Evolutionary conservation across 2,329 filamentous ascomycete species (phyloP).

Genomic region (Calycina marina): DNA sequence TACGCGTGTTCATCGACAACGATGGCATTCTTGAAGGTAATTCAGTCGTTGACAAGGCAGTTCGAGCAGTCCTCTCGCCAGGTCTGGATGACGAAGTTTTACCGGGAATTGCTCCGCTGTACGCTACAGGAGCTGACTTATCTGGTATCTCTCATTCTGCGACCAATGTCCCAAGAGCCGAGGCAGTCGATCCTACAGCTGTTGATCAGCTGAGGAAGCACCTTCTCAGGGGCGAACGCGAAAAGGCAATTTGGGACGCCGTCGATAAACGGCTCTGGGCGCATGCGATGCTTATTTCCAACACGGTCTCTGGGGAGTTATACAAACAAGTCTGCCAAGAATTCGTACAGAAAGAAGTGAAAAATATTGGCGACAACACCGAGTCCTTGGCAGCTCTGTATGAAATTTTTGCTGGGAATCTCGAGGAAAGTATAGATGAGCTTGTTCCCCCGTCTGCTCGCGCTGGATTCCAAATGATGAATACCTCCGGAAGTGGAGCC

Average conservation of each 20-base stretch:
- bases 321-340: slow-evolving; percentile 93
- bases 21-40: slow-evolving; percentile 72
- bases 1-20: slow-evolving; percentile 68
- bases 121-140: slow-evolving; percentile 25
- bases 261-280: slow-evolving; percentile 92
- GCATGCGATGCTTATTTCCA: slow-evolving; percentile 82
- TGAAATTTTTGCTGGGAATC: slow-evolving; percentile 84
- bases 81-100: slow-evolving; percentile 23
- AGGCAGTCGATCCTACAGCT: slow-evolving; percentile 53
- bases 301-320: slow-evolving; percentile 59
- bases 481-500: slow-evolving; percentile 47
- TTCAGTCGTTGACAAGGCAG: slow-evolving; percentile 54
- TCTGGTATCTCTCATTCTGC: slow-evolving; percentile 25
- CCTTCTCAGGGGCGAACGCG: slow-evolving; percentile 67
- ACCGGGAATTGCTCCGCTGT: slow-evolving; percentile 16
- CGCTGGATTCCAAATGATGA: slow-evolving; percentile 82
- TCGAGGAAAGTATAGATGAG: slow-evolving; percentile 89
- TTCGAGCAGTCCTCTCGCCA: slow-evolving; percentile 61
- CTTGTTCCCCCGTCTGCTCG: slow-evolving; percentile 86
- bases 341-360: slow-evolving; percentile 90
- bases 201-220: slow-evolving; percentile 59
- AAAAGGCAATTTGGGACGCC: slow-evolving; percentile 85
- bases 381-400: slow-evolving; percentile 86
- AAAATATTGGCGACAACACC: slow-evolving; percentile 62
- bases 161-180: slow-evolving; percentile 32